phyloP scores from a whole-genome alignment of 495 filamentous ascomycete species.

The Astrocystis sublimbata region DNA sequence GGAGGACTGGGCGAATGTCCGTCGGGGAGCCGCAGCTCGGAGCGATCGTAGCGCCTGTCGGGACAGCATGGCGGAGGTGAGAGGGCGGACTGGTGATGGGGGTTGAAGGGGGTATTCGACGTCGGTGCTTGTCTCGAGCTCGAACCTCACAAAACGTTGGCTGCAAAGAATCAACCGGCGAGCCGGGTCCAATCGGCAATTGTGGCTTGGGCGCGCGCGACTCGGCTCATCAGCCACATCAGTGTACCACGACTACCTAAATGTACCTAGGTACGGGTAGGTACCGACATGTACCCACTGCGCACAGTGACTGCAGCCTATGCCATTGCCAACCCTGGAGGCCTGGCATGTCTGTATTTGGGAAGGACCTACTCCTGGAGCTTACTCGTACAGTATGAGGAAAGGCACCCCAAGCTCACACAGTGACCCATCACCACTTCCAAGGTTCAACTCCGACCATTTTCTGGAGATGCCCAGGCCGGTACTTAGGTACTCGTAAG shows the following conservation, averaged over 20 bases:
- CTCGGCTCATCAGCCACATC: slow-evolving; percentile 36
- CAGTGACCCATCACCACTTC: too few species aligned
- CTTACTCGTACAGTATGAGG: too few species aligned
- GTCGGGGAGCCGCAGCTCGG: slow-evolving; percentile 57
- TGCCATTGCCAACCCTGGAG: too few species aligned
- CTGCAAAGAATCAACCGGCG: slow-evolving; percentile 35
- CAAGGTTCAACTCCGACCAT: too few species aligned
- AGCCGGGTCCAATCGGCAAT: slow-evolving; percentile 21
- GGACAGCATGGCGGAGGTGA: slow-evolving; percentile 58
- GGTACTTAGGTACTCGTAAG: too few species aligned
- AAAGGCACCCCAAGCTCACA: too few species aligned
- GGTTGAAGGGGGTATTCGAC: slow-evolving; percentile 29
- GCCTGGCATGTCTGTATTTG: too few species aligned
- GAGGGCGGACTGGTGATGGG: slow-evolving; percentile 25
- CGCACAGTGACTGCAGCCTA: too few species aligned
- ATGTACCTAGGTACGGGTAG: not conserved
- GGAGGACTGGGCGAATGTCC: slow-evolving; percentile 36
- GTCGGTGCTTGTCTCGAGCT: slow-evolving; percentile 18
- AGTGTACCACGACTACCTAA: not conserved
- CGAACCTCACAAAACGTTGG: slow-evolving; percentile 25
- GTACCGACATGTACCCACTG: too few species aligned
- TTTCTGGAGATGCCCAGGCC: too few species aligned
- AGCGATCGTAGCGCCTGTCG: slow-evolving; percentile 61
- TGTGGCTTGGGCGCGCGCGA: slow-evolving; percentile 12
- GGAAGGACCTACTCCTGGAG: too few species aligned